phyloP scores from a whole-genome alignment of 1,284 basidiomycete genomes.

The Pseudozyma sp. region DNA sequence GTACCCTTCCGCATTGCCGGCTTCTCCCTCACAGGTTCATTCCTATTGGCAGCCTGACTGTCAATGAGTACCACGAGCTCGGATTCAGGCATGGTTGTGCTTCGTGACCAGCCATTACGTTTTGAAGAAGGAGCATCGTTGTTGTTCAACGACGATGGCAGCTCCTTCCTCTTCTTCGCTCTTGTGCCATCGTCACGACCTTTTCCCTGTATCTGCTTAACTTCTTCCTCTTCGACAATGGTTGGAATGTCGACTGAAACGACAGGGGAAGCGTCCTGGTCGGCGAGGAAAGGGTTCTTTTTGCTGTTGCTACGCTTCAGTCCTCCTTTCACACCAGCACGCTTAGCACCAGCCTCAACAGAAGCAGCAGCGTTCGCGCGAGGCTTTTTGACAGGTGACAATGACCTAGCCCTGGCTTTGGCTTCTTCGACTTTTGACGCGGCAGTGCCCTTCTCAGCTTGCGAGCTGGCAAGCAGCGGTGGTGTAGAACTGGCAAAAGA shows the following conservation, averaged over 20 bases:
- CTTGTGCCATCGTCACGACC: slow-evolving; percentile 38
- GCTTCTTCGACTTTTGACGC: slow-evolving; percentile 14
- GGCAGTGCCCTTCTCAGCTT: slow-evolving; percentile 11
- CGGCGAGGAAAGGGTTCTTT: slow-evolving; percentile 27
- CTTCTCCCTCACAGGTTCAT: not conserved
- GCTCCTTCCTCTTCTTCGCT: slow-evolving; percentile 35
- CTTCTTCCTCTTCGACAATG: slow-evolving; percentile 22
- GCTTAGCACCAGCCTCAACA: slow-evolving; percentile 3
- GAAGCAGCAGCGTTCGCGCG: slow-evolving; percentile 5
- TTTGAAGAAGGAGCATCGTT: slow-evolving; percentile 7
- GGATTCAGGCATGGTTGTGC: slow-evolving; percentile 20
- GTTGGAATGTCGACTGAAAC: slow-evolving; percentile 31
- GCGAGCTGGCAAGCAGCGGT: slow-evolving; percentile 5
- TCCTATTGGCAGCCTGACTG: slow-evolving; percentile 7
- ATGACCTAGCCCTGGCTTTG: slow-evolving; percentile 34
- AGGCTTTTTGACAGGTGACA: slow-evolving; percentile 38
- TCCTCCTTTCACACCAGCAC: slow-evolving; percentile 8
- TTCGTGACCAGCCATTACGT: slow-evolving; percentile 12
- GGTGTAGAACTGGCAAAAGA: slow-evolving; percentile 15
- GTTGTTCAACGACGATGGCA: slow-evolving; percentile 33
- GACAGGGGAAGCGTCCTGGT: slow-evolving; percentile 4
- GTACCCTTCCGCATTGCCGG: not conserved
- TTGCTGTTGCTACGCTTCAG: slow-evolving; percentile 40
- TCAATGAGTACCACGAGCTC: slow-evolving; percentile 27
- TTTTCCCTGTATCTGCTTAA: slow-evolving; percentile 35